Evolutionary conservation across 225 moss, liverwort and hornwort genomes (phyloP), one percentile per base, ranked within the genome.

Genomic region (Neckera pumila): DNA sequence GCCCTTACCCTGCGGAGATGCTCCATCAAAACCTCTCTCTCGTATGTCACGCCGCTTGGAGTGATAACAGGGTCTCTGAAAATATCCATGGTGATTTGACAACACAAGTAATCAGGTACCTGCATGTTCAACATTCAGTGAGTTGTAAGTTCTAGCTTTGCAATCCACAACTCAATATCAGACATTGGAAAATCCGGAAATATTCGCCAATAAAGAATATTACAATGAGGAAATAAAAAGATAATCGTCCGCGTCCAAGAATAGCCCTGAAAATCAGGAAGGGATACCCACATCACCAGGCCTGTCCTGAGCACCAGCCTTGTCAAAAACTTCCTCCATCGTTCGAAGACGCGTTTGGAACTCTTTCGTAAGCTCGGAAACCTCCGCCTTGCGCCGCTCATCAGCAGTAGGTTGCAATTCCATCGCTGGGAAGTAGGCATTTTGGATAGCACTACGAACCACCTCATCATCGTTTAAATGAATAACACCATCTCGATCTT

Each of bases 11-110:
- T 95, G 47, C 93, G 92, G 33, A 97, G 91, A 90, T 97, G 97
- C 87, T 97, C 95, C 92, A 96, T 90, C 77, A 97, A 90, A 84
- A 93, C 90, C 85, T 94, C 95, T 93, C 95, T 95, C 92, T 97
- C 97, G 75, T 97, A 97, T 61, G 96, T 96, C 78, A 96, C 95
- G 72, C 97, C 97, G 91, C 97, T 95, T 56, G 97, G 96, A 40
- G 96, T 96, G 71, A 95, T 94, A 80, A 97, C 97, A 71, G 97
- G 97, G 89, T 97, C 97, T 92, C 96, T 96, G 87, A 97, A 96
- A 85, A 97, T 94, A 87, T 97, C 97, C 97, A 96, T 97, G 77
- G 94, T 95, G 51, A 97, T 96, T 90, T 96, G 95, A 93, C 97
- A 97, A 85, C 95, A 96, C 90, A 97, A 92, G 92, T 97, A 92